Conservation (phyloP, 1,139 yeast genomes). For the Geotrichum bryndzae region DNA sequence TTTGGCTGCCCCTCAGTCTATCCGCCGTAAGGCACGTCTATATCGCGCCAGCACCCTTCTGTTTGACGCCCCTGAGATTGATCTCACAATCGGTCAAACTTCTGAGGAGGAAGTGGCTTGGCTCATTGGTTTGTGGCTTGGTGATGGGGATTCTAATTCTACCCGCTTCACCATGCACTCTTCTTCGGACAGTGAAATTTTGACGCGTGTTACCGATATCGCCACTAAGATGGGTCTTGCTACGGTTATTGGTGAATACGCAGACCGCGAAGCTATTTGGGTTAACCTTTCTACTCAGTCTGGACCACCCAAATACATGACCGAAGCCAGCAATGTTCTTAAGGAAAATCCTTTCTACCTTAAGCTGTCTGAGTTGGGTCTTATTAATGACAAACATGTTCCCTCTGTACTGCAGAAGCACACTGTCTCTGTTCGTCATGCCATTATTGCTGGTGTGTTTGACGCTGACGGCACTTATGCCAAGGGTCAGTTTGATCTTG, state of each 20-base stretch:
- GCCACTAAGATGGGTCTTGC: slow-evolving; percentile 1
- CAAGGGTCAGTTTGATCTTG: neutral
- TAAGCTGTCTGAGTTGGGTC: neutral
- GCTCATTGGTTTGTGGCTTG: slow-evolving; percentile 4
- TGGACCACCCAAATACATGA: neutral
- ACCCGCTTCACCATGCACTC: neutral
- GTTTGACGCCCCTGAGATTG: neutral
- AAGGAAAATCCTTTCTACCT: neutral
- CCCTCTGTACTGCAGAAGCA: neutral
- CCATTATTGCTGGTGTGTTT: neutral
- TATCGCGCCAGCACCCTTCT: neutral
- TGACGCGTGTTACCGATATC: neutral
- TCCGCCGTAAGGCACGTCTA: slow-evolving; percentile 1
- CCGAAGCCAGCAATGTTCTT: neutral
- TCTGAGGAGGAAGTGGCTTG: slow-evolving; percentile 2
- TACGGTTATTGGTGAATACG: neutral
- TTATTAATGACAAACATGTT: neutral
- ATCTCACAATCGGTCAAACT: neutral
- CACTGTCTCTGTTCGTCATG: slow-evolving; percentile 1
- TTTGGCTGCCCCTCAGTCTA: neutral
- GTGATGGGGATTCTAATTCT: neutral
- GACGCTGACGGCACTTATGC: neutral
- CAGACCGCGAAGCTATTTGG: neutral
- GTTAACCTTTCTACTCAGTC: neutral
- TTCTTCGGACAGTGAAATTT: neutral